Conservation (phyloP, 495 filamentous ascomycete species). For the Aspergillus haitiensis region DNA sequence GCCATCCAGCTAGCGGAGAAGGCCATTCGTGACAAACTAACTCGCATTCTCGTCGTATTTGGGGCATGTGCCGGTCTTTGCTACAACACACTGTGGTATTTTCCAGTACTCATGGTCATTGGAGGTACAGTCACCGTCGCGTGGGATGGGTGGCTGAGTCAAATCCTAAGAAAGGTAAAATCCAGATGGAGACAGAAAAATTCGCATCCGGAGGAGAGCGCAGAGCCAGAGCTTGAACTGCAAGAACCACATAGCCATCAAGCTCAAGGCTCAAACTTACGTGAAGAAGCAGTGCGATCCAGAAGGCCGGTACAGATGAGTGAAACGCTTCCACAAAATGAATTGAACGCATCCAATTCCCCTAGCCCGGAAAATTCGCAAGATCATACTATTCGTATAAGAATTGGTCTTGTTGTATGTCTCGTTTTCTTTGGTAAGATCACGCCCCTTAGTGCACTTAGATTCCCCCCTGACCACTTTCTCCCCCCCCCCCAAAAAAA, state of each 20-base stretch:
- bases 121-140: slow-evolving; percentile 56
- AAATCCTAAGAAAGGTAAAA: slow-evolving; percentile 33
- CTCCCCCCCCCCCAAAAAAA: too few relatives aligned
- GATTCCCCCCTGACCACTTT: neutral
- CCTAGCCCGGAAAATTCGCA: slow-evolving; percentile 1
- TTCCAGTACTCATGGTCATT: slow-evolving; percentile 67
- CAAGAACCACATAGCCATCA: slow-evolving; percentile 6
- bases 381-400: slow-evolving; percentile 28
- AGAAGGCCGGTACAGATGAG: slow-evolving; percentile 14
- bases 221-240: slow-evolving; percentile 4
- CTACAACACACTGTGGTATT: slow-evolving; percentile 83
- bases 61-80: slow-evolving; percentile 67
- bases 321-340: neutral
- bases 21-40: slow-evolving; percentile 71
- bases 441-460: neutral
- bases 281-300: slow-evolving; percentile 19
- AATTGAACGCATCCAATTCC: neutral
- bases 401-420: slow-evolving; percentile 48
- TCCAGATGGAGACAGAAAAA: slow-evolving; percentile 26
- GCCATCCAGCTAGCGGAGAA: slow-evolving; percentile 73
- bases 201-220: slow-evolving; percentile 11
- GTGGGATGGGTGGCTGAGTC: slow-evolving; percentile 60
- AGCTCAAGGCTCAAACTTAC: neutral
- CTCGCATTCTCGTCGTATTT: slow-evolving; percentile 68
- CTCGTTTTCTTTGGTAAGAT: slow-evolving; percentile 52